These are phyloP conservation scores for Arxiozyma heterogenica DNA, from an alignment of 1,139 yeast species.

Conservation along the genomic window DNA sequence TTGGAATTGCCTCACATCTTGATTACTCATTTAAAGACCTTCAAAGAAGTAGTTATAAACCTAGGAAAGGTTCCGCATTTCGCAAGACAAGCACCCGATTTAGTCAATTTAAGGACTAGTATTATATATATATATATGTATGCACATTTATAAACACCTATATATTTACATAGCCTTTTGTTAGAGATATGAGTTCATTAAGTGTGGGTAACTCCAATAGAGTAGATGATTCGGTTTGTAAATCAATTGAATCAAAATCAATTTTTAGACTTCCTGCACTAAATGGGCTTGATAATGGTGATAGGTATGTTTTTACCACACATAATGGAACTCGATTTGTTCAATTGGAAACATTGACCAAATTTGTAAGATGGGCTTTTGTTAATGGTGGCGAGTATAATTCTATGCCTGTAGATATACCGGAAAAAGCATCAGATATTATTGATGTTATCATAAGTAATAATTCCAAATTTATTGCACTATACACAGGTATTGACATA, in stretches of 20 bases:
- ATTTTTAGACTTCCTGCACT: constrained; percentile 1
- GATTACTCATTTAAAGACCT: too few relatives aligned
- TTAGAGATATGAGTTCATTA: background rate
- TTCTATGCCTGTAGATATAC: background rate
- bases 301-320: constrained; percentile 13
- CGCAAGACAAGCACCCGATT: background rate
- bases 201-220: background rate
- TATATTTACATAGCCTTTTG: background rate
- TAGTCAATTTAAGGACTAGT: background rate
- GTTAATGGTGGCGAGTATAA: constrained; percentile 13
- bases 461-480: constrained; percentile 36
- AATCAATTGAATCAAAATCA: background rate
- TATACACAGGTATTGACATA: constrained; percentile 32
- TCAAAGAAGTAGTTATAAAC: background rate
- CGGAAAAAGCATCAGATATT: background rate
- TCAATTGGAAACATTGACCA: constrained; percentile 9
- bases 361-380: constrained; percentile 22
- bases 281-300: background rate
- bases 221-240: background rate
- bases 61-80: background rate
- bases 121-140: too few relatives aligned
- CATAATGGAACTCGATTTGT: constrained; percentile 15
- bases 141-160: too few relatives aligned
- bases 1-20: too few relatives aligned
- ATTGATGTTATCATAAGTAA: constrained; percentile 29